phyloP scores from a whole-genome alignment of 495 filamentous ascomycete genomes.

The Chaetomium tenue region DNA sequence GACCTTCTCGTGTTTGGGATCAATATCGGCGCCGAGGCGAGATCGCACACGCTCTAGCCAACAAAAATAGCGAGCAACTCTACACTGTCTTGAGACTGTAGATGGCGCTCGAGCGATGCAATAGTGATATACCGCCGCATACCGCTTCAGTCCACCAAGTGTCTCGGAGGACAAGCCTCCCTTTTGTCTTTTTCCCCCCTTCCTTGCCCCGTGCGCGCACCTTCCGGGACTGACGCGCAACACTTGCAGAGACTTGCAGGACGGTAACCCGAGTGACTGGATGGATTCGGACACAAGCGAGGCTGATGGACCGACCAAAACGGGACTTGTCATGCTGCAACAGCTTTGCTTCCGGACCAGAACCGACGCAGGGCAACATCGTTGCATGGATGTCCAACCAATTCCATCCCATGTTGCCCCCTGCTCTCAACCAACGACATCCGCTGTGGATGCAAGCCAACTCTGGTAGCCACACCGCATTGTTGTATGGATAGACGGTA shows the following conservation, averaged over 20 bases:
- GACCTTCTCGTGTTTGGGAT: constrained; percentile 11
- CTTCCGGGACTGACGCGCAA: constrained; percentile 2
- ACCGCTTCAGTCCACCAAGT: neutral
- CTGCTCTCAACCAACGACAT: neutral
- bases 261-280: neutral
- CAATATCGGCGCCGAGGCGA: neutral
- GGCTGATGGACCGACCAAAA: constrained; percentile 1
- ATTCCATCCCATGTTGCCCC: neutral
- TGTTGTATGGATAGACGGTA: no score
- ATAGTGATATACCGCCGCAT: neutral
- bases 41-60: neutral
- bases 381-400: neutral
- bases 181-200: constrained; percentile 17
- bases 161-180: constrained; percentile 20
- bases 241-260: neutral
- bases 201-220: neutral
- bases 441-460: constrained; percentile 4
- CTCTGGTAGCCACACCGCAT: constrained; percentile 4
- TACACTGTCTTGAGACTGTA: neutral
- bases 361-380: neutral
- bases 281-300: constrained; percentile 4
- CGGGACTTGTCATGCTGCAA: neutral
- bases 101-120: neutral
- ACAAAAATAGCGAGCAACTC: neutral
- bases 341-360: neutral